These are phyloP conservation scores for Porodaedalea pini DNA, from an alignment of 1,284 basidiomycete species.

Conservation along the genomic window DNA sequence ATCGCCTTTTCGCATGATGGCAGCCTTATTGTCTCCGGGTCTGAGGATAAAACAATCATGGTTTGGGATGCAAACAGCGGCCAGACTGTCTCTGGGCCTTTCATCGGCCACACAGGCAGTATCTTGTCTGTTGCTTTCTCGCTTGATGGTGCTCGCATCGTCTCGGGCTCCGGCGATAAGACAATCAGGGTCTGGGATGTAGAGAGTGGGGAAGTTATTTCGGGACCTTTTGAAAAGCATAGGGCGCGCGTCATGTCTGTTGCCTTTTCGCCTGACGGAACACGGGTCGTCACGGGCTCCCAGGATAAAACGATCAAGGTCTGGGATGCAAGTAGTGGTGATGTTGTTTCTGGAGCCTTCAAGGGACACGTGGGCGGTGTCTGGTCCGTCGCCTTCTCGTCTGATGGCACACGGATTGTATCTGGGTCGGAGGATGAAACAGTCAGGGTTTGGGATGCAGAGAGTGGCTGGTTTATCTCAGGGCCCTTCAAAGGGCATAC, in stretches of 20 bases:
- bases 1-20: slow-evolving; percentile 20
- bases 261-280: neutral
- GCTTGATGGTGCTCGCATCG: too few relatives aligned
- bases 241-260: neutral
- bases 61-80: slow-evolving; percentile 15
- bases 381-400: slow-evolving; percentile 5
- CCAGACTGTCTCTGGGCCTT: too few relatives aligned
- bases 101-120: too few relatives aligned
- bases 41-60: slow-evolving; percentile 15
- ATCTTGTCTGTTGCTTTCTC: too few relatives aligned
- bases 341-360: neutral
- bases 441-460: slow-evolving; percentile 1
- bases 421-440: slow-evolving; percentile 18
- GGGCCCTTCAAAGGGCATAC: slow-evolving; percentile 28
- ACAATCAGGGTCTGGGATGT: slow-evolving; percentile 10
- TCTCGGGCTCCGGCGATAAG: slow-evolving; percentile 6
- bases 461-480: neutral
- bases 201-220: neutral
- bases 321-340: slow-evolving; percentile 17
- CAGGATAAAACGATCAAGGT: slow-evolving; percentile 18
- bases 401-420: slow-evolving; percentile 17
- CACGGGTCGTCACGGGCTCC: slow-evolving; percentile 7
- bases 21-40: slow-evolving; percentile 17
- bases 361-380: slow-evolving; percentile 2
- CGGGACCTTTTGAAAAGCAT: neutral